Percentiles rank a stretch among this genome's conserved stretches.
Evolutionary conservation across 306 rosid species (phyloP).

Genomic region (Vachellia pachyceras): DNA sequence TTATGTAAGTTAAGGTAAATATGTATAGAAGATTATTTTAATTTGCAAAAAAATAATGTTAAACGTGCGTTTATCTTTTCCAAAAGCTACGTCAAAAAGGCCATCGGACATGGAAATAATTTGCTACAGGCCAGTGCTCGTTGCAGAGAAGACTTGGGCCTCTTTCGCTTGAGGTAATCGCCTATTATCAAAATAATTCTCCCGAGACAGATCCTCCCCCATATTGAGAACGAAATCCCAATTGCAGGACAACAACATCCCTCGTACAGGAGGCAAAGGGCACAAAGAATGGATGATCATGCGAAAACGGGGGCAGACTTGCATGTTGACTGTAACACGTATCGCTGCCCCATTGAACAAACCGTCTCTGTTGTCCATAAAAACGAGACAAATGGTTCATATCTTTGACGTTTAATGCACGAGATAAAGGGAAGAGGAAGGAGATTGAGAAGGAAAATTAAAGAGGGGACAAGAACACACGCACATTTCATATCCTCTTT

Average conservation of each 20-base stretch:
- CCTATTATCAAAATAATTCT: too few species aligned
- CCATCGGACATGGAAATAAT: too few species aligned
- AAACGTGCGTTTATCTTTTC: too few species aligned
- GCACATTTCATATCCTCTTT: constrained; percentile 21
- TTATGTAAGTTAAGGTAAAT: too few species aligned
- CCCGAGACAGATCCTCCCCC: neutral
- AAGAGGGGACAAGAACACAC: constrained; percentile 41
- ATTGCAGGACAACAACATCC: neutral
- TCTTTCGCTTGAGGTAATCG: too few species aligned
- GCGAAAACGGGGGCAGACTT: neutral
- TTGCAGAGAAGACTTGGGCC: too few species aligned
- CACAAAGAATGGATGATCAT: neutral
- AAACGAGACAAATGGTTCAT: neutral
- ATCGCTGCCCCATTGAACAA: neutral
- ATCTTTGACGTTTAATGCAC: constrained; percentile 18
- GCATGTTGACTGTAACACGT: neutral
- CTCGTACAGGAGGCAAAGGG: neutral
- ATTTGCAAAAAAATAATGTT: too few species aligned
- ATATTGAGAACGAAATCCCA: neutral
- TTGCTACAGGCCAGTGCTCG: too few species aligned
- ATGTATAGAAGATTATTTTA: too few species aligned
- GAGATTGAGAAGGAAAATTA: neutral
- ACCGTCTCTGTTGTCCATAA: neutral
- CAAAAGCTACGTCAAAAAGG: too few species aligned
- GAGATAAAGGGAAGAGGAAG: constrained; percentile 14